Conservation (phyloP, 108 stramenopile genomes). For the Pelagomonas calceolata region DNA sequence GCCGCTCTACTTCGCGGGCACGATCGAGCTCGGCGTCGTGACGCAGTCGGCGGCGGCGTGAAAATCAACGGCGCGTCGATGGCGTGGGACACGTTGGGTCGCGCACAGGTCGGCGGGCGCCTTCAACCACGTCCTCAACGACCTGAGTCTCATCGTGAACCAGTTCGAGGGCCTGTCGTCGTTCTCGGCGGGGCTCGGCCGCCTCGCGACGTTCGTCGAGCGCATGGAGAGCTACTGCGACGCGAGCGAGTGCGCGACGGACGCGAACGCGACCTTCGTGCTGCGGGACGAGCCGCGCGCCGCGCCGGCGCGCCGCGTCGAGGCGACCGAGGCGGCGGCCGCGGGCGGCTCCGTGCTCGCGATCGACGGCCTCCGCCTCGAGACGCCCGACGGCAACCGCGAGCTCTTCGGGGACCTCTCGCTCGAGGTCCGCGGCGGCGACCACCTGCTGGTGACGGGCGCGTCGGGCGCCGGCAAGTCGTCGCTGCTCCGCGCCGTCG, state of each 20-base stretch:
- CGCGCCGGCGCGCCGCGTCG: neutral
- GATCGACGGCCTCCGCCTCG: slow-evolving; percentile 43
- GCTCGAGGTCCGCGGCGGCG: slow-evolving; percentile 38
- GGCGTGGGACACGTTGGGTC: neutral
- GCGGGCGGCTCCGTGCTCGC: neutral
- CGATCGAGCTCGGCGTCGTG: slow-evolving; percentile 79
- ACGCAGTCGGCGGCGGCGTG: slow-evolving; percentile 64
- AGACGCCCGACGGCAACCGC: slow-evolving; percentile 65
- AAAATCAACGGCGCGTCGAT: neutral
- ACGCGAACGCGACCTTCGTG: slow-evolving; percentile 9
- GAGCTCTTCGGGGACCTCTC: slow-evolving; percentile 47
- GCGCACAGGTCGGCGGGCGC: slow-evolving; percentile 17
- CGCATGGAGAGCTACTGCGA: slow-evolving; percentile 43
- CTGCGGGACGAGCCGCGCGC: neutral
- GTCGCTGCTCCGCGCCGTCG: slow-evolving; percentile 70
- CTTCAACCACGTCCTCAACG: slow-evolving; percentile 74
- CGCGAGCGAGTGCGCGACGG: neutral
- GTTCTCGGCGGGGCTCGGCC: slow-evolving; percentile 79
- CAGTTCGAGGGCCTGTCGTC: slow-evolving; percentile 77
- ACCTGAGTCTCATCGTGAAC: slow-evolving; percentile 73
- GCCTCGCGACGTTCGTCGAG: slow-evolving; percentile 58
- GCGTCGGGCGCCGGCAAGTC: slow-evolving; percentile 71
- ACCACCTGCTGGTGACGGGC: slow-evolving; percentile 81
- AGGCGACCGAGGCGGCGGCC: neutral
- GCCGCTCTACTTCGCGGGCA: slow-evolving; percentile 75